Evolutionary conservation across 2,329 filamentous ascomycete genomes (phyloP).

Genomic region (Albophoma yamanashiensis): DNA sequence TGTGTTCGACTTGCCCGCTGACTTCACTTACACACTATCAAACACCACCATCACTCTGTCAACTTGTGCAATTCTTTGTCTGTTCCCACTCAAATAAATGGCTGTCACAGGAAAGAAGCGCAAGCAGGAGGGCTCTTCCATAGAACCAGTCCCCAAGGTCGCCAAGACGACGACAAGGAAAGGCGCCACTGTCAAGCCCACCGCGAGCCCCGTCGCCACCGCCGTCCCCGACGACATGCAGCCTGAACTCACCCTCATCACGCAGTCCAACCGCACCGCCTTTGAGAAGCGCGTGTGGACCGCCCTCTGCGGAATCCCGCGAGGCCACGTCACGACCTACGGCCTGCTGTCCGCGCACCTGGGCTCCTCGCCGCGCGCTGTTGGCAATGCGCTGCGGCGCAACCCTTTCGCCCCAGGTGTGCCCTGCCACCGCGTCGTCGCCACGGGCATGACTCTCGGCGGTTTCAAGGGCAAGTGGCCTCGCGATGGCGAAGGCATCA

Average conservation of each 20-base stretch:
- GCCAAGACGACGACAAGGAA: background rate
- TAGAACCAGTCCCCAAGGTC: background rate
- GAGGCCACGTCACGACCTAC: constrained; percentile 69
- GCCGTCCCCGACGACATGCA: constrained; percentile 17
- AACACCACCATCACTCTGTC: background rate
- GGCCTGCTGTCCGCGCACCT: constrained; percentile 58
- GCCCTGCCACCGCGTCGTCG: constrained; percentile 73
- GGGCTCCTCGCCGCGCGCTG: constrained; percentile 60
- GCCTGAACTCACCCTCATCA: constrained; percentile 33
- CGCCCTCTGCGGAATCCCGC: constrained; percentile 66
- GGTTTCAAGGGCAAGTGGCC: constrained; percentile 62
- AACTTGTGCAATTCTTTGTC: background rate
- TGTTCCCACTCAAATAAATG: background rate
- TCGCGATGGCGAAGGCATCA: constrained; percentile 48
- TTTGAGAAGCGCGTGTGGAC: constrained; percentile 59
- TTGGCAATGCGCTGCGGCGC: constrained; percentile 64
- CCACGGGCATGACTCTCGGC: constrained; percentile 59
- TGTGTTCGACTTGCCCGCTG: background rate
- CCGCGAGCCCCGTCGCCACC: background rate
- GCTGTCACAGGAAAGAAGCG: constrained; percentile 1
- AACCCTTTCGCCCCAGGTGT: constrained; percentile 79
- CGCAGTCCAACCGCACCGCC: constrained; percentile 30
- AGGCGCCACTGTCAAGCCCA: background rate
- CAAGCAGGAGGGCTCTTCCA: constrained; percentile 1
- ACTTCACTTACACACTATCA: background rate